Conservation (phyloP, 192 early-diverging fungal species). For the Spinellus fusiger region DNA sequence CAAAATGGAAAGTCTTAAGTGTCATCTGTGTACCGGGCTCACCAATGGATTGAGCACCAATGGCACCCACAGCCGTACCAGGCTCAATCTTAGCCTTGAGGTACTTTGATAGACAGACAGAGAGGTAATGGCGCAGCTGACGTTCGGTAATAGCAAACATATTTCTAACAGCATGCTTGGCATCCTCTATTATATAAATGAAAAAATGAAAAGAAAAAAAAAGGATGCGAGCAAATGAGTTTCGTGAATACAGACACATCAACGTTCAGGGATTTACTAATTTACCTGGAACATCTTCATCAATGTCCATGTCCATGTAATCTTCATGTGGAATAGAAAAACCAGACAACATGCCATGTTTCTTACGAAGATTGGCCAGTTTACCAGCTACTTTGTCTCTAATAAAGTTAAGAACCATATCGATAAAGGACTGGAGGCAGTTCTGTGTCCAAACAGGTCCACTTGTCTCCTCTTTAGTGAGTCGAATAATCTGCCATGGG, state of each 20-base stretch:
- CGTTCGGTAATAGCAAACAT: constrained; percentile 63
- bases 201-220: constrained; percentile 1
- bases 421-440: constrained; percentile 59
- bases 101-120: constrained; percentile 80
- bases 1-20: constrained; percentile 99
- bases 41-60: constrained; percentile 96
- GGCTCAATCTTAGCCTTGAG: constrained; percentile 89
- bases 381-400: constrained; percentile 45
- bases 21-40: constrained; percentile 99
- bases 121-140: constrained; percentile 70
- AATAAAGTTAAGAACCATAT: constrained; percentile 53
- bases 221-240: not conserved
- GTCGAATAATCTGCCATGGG: constrained; percentile 56
- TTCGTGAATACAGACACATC: not conserved
- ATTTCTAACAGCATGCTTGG: constrained; percentile 55
- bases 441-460: constrained; percentile 43
- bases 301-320: constrained; percentile 49
- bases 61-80: constrained; percentile 91
- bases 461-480: constrained; percentile 45
- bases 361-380: constrained; percentile 52
- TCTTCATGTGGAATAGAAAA: constrained; percentile 45
- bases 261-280: not conserved
- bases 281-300: constrained; percentile 30
- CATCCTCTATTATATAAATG: constrained; percentile 20
- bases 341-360: constrained; percentile 45